Evolutionary conservation across 352 stramenopile genomes (phyloP), one percentile per base, ranked within the genome.

Genomic region (Thraustochytrium striatum): DNA sequence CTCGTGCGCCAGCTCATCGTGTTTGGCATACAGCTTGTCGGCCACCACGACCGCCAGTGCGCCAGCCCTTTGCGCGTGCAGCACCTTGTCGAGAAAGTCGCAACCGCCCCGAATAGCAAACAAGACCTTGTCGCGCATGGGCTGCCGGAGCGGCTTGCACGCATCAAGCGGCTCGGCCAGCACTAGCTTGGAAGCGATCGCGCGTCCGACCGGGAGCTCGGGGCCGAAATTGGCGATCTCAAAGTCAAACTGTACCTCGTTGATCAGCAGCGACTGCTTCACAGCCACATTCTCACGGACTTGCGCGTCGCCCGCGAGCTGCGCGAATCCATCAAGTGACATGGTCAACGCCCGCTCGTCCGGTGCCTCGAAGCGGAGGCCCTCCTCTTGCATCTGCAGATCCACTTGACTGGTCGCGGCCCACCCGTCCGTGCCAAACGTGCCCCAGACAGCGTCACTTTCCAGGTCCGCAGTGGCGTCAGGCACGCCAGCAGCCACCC

Each of bases 71-170:
- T 93, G 89, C 0, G 86, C 88, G 61, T 90, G 85, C 21, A 88
- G 53, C 47, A 87, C 86, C 75, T 93, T 93, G 36, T 85, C 87
- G n/a, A 92, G 82, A 81, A 92, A 93, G 83, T 92, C 87, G 81
- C 88, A 93, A 35, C 83, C 70, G 8, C 89, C 89, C 0, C 89
- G 86, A 58, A 92, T 84, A 13, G 92, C 83, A 19, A 92, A 73
- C 19, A 87, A 85, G 69, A 92, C 87, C 69, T 89, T 89, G n/a
- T 83, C 88, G 2, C 13, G 58, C 3, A 87, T 73, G 5, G 87
- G 75, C 3, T 62, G 62, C 32, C 41, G 84, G 33, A 93, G 79
- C 19, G 86, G 69, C 0, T 58, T 11, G 50, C 65, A 75, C 7
- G 65, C 65, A 30, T 75, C 52, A 32, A 75, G 43, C 19, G 65